A percentile compares a stretch with the other conserved stretches of the same genome.
Conservation (phyloP, 805 yeast species). For the Candida piceae region DNA sequence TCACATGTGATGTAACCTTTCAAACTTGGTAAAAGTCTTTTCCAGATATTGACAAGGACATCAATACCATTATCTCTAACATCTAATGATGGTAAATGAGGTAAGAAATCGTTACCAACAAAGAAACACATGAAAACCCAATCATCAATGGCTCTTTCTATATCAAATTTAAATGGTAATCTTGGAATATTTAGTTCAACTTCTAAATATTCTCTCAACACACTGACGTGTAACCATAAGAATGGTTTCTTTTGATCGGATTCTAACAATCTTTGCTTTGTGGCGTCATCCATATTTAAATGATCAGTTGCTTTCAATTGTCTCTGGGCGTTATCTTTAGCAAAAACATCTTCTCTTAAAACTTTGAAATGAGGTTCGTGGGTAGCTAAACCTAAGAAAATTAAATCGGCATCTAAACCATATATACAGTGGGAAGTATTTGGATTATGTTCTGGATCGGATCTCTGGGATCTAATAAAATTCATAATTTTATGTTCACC, state of each 20-base stretch:
- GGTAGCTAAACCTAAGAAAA: conserved; percentile 91
- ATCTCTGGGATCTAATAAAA: conserved; percentile 84
- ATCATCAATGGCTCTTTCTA: conserved; percentile 95
- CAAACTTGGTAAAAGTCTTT: conserved; percentile 57
- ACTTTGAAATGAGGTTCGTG: conserved; percentile 97
- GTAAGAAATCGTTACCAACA: conserved; percentile 97
- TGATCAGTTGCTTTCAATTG: conserved; percentile 44
- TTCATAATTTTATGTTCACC: conserved; percentile 99
- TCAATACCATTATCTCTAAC: conserved; percentile 95
- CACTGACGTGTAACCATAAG: conserved; percentile 87
- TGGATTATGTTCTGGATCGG: conserved; percentile 82
- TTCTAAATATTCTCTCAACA: conserved; percentile 81
- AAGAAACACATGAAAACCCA: conserved; percentile 99
- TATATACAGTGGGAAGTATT: conserved; percentile 95
- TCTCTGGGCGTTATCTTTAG: conserved; percentile 51
- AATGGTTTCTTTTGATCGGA: conserved; percentile 70
- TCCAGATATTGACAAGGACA: conserved; percentile 77
- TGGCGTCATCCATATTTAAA: conserved; percentile 56
- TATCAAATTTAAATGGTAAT: conserved; percentile 68
- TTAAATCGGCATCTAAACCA: conserved; percentile 96
- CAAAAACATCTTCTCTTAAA: conserved; percentile 94
- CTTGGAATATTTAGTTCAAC: conserved; percentile 73
- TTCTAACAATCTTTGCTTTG: conserved; percentile 36
- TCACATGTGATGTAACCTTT: conserved; percentile 84
- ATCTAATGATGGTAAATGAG: conserved; percentile 90